These are phyloP conservation scores for Diaporthe aspalathi DNA, from an alignment of 2,329 filamentous ascomycete genomes.

Conservation along the genomic window DNA sequence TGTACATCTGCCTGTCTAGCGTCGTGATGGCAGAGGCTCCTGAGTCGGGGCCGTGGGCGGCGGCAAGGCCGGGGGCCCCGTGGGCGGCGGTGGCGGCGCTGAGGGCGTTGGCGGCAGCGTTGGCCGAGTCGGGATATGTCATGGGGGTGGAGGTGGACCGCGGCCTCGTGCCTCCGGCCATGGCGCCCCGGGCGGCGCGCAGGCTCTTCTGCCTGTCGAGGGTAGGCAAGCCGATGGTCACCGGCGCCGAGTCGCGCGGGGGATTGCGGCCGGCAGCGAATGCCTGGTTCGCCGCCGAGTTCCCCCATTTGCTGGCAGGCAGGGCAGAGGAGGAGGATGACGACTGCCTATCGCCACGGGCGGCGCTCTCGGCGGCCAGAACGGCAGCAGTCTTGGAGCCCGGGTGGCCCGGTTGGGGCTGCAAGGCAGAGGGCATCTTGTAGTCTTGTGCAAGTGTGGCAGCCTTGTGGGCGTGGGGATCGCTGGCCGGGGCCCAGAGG, in stretches of 20 bases:
- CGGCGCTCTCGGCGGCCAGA: slow-evolving; percentile 58
- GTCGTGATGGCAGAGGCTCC: slow-evolving; percentile 77
- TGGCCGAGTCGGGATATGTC: slow-evolving; percentile 63
- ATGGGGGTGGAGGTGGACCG: slow-evolving; percentile 74
- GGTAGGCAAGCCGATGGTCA: slow-evolving; percentile 41
- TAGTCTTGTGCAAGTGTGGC: slow-evolving; percentile 48
- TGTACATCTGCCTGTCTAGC: slow-evolving; percentile 81
- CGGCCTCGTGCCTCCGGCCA: slow-evolving; percentile 66
- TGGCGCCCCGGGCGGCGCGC: slow-evolving; percentile 81
- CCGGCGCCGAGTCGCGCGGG: slow-evolving; percentile 53
- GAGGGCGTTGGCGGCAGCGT: slow-evolving; percentile 74
- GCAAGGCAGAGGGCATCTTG: slow-evolving; percentile 58
- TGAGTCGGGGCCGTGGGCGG: slow-evolving; percentile 64
- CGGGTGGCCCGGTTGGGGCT: slow-evolving; percentile 66
- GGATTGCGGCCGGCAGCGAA: slow-evolving; percentile 48
- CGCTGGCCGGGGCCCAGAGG: slow-evolving; percentile 73
- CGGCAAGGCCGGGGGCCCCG: slow-evolving; percentile 57
- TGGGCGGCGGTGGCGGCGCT: slow-evolving; percentile 79
- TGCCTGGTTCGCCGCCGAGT: slow-evolving; percentile 73
- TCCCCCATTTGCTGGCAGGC: slow-evolving; percentile 60
- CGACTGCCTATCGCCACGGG: slow-evolving; percentile 56
- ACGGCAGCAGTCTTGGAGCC: slow-evolving; percentile 57
- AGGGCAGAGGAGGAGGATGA: slow-evolving; percentile 17
- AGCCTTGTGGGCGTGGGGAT: slow-evolving; percentile 61
- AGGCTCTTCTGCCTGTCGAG: slow-evolving; percentile 74